Evolutionary conservation across 2,329 filamentous ascomycete species (phyloP).

Genomic region (Verticillium longisporum): DNA sequence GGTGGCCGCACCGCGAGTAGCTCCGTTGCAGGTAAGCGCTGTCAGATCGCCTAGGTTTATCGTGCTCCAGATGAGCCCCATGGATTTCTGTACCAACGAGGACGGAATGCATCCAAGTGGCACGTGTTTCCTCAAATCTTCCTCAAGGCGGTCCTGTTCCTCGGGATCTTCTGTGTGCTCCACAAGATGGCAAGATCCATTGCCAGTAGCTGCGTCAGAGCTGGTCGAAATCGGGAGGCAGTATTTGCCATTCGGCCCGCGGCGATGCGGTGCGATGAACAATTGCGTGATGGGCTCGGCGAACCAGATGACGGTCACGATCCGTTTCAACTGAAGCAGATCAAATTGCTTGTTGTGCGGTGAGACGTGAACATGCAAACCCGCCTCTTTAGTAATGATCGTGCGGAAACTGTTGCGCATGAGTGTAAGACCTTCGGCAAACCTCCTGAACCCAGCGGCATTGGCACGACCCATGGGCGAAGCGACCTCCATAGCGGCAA

Average conservation of each 20-base stretch:
- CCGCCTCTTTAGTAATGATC: conserved; percentile 1
- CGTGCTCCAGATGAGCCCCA: not conserved
- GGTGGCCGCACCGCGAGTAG: not conserved
- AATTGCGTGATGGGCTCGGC: conserved; percentile 2
- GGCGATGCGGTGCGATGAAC: not conserved
- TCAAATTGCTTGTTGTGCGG: conserved; percentile 1
- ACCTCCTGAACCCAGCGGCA: not conserved
- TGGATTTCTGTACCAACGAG: not conserved
- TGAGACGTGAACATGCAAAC: conserved; percentile 6
- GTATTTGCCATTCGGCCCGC: not conserved
- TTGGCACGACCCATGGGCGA: conserved; percentile 1
- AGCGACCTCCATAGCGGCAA: conserved; percentile 3
- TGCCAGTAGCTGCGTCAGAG: not conserved
- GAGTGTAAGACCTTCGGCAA: not conserved
- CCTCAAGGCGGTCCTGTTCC: not conserved
- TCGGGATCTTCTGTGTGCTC: not conserved
- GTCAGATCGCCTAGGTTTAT: not conserved
- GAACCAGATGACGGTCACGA: not conserved
- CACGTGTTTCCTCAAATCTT: not conserved
- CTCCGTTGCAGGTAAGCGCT: not conserved
- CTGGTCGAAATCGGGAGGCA: not conserved
- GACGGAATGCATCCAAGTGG: not conserved
- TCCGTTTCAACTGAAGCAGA: conserved; percentile 1
- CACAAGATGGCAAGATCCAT: not conserved
- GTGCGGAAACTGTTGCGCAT: conserved; percentile 1